Conservation (phyloP, 2,329 filamentous ascomycete genomes). For the Phaeosphaeria sp. region DNA sequence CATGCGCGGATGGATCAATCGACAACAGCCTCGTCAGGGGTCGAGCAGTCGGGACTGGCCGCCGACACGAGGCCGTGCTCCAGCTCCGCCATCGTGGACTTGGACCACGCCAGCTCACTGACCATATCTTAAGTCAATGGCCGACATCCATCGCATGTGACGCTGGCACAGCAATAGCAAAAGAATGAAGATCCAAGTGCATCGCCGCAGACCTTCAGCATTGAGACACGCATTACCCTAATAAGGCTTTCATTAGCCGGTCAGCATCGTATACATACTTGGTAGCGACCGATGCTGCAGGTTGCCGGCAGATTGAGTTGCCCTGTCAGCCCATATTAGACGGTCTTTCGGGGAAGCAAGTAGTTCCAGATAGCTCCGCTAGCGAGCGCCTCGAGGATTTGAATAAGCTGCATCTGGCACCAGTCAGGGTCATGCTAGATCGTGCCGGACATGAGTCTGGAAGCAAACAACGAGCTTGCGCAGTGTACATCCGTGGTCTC, state of each 20-base stretch:
- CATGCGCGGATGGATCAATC: constrained; percentile 11
- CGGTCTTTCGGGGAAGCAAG: background rate
- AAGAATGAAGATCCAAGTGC: background rate
- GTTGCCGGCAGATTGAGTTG: background rate
- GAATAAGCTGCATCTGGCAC: too few species aligned
- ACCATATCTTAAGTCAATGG: constrained; percentile 29
- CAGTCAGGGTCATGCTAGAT: background rate
- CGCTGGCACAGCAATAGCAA: background rate
- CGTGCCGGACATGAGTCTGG: too few species aligned
- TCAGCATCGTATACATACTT: background rate
- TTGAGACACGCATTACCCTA: background rate
- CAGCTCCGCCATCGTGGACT: constrained; percentile 26
- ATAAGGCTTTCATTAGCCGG: background rate
- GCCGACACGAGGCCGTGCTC: constrained; percentile 20
- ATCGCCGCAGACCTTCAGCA: background rate
- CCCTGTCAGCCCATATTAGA: background rate
- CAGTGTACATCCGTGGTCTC: too few species aligned
- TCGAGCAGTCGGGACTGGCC: constrained; percentile 17
- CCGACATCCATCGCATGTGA: background rate
- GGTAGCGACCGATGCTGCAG: background rate
- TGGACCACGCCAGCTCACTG: constrained; percentile 29
- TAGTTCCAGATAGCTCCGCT: background rate
- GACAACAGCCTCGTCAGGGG: constrained; percentile 20
- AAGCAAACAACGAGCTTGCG: too few species aligned
- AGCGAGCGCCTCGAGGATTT: background rate